Evolutionary conservation across 371 early-diverging fungal species (phyloP).

Genomic region (Chytridium lagenaria): DNA sequence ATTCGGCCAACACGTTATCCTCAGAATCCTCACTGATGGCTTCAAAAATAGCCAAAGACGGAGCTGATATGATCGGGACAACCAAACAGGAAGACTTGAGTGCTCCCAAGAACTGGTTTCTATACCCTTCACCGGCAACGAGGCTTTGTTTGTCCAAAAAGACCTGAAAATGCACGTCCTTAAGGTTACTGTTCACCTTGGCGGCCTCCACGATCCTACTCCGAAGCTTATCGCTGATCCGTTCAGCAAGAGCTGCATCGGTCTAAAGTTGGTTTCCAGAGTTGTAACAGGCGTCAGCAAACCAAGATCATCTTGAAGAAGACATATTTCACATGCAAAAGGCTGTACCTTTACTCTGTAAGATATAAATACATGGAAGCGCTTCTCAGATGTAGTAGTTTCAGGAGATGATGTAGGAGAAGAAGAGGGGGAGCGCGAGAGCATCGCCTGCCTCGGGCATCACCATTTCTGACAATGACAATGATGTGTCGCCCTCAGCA

Average conservation of each 20-base stretch:
- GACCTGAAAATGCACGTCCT: background rate
- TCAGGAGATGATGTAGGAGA: too few relatives aligned
- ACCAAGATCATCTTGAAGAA: too few relatives aligned
- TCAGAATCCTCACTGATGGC: background rate
- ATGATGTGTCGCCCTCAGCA: too few relatives aligned
- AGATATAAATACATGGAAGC: conserved; percentile 7
- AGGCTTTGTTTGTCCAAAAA: conserved; percentile 7
- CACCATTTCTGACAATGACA: too few relatives aligned
- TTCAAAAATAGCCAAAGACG: background rate
- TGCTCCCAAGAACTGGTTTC: conserved; percentile 7
- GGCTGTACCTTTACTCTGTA: conserved; percentile 16
- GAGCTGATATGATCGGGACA: conserved; percentile 3
- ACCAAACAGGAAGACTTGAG: conserved; percentile 1
- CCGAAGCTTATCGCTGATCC: background rate
- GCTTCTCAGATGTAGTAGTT: background rate
- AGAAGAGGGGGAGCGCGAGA: too few relatives aligned
- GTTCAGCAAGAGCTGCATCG: conserved; percentile 13
- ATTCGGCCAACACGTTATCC: conserved; percentile 6
- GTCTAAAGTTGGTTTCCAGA: too few relatives aligned
- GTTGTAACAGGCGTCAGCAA: too few relatives aligned
- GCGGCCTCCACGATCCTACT: conserved; percentile 5
- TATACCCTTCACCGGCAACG: conserved; percentile 6
- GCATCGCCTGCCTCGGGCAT: too few relatives aligned
- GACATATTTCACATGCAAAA: too few relatives aligned
- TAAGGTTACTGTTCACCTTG: background rate